A percentile compares a stretch with the other conserved stretches of the same genome.
These are phyloP conservation scores for Pogostemon cablin DNA, from an alignment of 257 asterid genomes.

Conservation along the genomic window DNA sequence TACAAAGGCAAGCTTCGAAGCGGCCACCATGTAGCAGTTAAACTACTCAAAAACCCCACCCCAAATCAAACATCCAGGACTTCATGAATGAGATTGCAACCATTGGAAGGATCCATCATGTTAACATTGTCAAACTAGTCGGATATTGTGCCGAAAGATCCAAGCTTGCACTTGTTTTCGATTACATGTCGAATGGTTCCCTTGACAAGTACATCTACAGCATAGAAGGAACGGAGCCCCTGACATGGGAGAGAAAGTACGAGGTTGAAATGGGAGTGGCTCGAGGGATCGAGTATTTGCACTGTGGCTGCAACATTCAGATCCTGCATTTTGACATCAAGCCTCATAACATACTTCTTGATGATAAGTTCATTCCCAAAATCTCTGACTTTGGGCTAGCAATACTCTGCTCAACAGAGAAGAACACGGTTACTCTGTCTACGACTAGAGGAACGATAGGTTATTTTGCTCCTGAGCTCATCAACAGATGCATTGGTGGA, in stretches of 20 bases:
- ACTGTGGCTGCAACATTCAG: conserved; percentile 37
- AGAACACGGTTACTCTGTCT: conserved; percentile 24
- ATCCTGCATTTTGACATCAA: conserved; percentile 43
- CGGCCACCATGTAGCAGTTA: conserved; percentile 45
- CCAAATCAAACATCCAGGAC: conserved; percentile 30
- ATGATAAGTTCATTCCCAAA: conserved; percentile 34
- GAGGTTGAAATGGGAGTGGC: conserved; percentile 45
- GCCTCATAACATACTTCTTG: conserved; percentile 45
- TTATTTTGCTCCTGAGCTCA: conserved; percentile 40
- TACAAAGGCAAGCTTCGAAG: conserved; percentile 47
- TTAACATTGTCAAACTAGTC: too few species aligned
- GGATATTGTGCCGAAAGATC: too few species aligned
- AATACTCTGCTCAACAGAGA: conserved; percentile 19
- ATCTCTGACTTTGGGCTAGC: conserved; percentile 40
- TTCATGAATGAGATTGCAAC: conserved; percentile 46
- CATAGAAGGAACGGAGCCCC: not conserved
- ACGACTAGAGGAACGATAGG: conserved; percentile 44
- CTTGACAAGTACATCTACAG: conserved; percentile 22
- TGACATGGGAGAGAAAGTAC: conserved; percentile 33
- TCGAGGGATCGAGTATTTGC: conserved; percentile 42
- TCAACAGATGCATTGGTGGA: conserved; percentile 33
- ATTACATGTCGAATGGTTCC: conserved; percentile 32
- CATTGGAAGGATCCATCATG: not conserved
- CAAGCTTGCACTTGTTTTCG: not conserved
- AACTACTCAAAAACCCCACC: conserved; percentile 30